A percentile compares a stretch with the other conserved stretches of the same genome.
Evolutionary conservation across 495 filamentous ascomycete genomes (phyloP).

Genomic region (Pseudomonodictys pantanalensis): DNA sequence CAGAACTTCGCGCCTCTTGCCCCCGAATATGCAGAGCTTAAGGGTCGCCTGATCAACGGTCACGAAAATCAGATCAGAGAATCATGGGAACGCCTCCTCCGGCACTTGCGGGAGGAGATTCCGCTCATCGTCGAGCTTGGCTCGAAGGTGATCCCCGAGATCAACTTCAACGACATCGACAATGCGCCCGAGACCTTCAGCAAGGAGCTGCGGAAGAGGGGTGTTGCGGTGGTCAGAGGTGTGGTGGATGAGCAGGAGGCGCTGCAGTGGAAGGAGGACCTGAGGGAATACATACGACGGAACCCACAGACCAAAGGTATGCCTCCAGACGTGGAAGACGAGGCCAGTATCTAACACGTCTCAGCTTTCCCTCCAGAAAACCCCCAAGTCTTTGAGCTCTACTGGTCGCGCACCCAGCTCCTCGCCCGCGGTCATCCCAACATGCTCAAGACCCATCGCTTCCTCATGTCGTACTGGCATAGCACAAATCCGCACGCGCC

Average conservation of each 20-base stretch:
- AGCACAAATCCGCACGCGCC: conserved; percentile 57
- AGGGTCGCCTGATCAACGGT: conserved; percentile 58
- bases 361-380: conserved; percentile 52
- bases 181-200: conserved; percentile 30
- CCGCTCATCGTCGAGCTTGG: conserved; percentile 46
- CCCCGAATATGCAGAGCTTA: conserved; percentile 72
- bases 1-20: conserved; percentile 62
- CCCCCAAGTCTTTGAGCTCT: conserved; percentile 82
- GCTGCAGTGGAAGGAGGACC: conserved; percentile 39
- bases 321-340: background rate
- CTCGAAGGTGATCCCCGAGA: conserved; percentile 42
- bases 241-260: conserved; percentile 41
- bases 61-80: conserved; percentile 59
- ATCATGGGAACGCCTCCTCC: conserved; percentile 70
- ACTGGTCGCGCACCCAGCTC: conserved; percentile 79
- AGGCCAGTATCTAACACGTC: background rate
- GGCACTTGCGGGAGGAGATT: conserved; percentile 53
- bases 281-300: conserved; percentile 40
- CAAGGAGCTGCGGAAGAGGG: conserved; percentile 37
- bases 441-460: conserved; percentile 64
- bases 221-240: conserved; percentile 43
- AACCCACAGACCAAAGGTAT: conserved; percentile 44
- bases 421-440: conserved; percentile 71
- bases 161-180: conserved; percentile 41
- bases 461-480: conserved; percentile 75